A percentile compares a stretch with the other conserved stretches of the same genome.
phyloP scores from a whole-genome alignment of 1,284 basidiomycete genomes.

The Puccinia polysora region DNA sequence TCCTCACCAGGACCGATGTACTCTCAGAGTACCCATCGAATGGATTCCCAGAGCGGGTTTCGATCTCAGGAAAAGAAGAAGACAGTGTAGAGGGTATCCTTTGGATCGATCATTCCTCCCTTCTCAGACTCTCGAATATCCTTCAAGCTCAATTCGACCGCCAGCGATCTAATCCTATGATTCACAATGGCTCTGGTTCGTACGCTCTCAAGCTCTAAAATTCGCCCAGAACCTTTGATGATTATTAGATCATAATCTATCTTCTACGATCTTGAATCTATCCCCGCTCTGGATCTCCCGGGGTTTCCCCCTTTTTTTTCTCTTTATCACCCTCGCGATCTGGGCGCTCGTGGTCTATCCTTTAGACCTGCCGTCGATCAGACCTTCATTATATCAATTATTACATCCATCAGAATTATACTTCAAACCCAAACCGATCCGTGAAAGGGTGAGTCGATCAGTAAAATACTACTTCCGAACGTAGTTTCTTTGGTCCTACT shows the following conservation, averaged over 20 bases:
- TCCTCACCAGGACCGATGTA: too few relatives aligned
- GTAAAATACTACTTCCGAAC: not conserved
- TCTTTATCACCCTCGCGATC: not conserved
- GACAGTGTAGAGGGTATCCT: not conserved
- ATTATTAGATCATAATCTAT: not conserved
- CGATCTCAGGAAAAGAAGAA: too few relatives aligned
- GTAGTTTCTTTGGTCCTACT: not conserved
- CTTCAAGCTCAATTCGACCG: not conserved
- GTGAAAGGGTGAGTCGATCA: not conserved
- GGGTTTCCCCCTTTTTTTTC: not conserved
- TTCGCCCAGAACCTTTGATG: not conserved
- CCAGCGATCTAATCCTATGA: not conserved
- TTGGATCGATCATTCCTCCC: not conserved
- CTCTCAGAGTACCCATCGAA: too few relatives aligned
- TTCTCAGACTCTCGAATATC: not conserved
- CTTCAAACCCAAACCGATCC: not conserved
- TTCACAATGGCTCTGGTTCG: too few relatives aligned
- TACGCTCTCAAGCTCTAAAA: too few relatives aligned
- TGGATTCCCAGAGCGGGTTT: too few relatives aligned
- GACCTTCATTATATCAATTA: not conserved
- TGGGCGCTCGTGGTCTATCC: not conserved
- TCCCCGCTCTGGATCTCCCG: too few relatives aligned
- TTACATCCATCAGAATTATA: not conserved
- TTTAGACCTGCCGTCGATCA: not conserved
- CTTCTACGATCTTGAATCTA: too few relatives aligned